These are phyloP conservation scores for Colletotrichum camelliae DNA, from an alignment of 2,329 filamentous ascomycete species.

Conservation along the genomic window DNA sequence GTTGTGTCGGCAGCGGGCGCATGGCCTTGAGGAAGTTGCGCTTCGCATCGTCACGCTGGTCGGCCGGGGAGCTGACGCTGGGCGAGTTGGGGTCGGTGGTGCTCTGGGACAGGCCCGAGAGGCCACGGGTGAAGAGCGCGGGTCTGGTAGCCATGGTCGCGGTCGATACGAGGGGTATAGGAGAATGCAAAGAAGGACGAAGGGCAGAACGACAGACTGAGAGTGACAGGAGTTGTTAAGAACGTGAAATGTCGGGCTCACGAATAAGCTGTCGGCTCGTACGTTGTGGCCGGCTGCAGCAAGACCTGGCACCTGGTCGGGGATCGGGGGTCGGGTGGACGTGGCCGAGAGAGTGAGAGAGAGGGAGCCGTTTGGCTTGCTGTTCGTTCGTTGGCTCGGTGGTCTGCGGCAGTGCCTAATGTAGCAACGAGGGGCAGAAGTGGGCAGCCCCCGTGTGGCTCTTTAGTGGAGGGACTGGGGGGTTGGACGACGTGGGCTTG, in stretches of 20 bases:
- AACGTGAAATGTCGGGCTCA: not conserved
- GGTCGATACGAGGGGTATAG: not conserved
- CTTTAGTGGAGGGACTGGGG: not conserved
- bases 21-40: slow-evolving; percentile 80
- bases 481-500: not conserved
- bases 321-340: slow-evolving; percentile 6
- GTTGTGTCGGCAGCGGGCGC: slow-evolving; percentile 76
- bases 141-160: slow-evolving; percentile 61
- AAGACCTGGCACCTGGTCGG: not conserved
- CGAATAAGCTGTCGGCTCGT: not conserved
- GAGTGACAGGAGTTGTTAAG: not conserved
- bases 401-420: slow-evolving; percentile 13
- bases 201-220: not conserved
- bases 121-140: slow-evolving; percentile 65
- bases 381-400: slow-evolving; percentile 17
- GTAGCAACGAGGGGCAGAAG: slow-evolving; percentile 22
- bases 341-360: slow-evolving; percentile 6
- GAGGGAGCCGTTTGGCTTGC: not conserved
- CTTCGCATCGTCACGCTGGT: slow-evolving; percentile 79
- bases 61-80: slow-evolving; percentile 70
- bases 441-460: not conserved
- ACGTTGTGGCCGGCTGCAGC: not conserved
- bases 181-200: not conserved
- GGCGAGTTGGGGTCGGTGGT: slow-evolving; percentile 61
- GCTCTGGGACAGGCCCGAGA: slow-evolving; percentile 66